Evolutionary conservation across 2,329 filamentous ascomycete species (phyloP), one percentile per base, ranked within the genome.

Genomic region (Grosmannia huntii): DNA sequence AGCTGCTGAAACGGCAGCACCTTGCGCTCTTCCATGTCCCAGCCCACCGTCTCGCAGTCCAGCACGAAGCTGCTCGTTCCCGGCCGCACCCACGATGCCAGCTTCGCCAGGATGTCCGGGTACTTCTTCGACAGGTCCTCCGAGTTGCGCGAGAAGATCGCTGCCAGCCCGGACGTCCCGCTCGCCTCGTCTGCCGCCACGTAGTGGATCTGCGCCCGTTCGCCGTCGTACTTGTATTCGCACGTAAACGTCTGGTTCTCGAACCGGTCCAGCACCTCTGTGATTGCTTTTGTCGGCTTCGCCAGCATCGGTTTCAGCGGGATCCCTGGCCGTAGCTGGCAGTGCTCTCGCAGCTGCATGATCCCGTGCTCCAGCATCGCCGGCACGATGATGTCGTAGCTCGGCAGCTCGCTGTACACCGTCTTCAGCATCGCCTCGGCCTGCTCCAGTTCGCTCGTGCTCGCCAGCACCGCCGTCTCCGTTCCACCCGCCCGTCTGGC

Each of bases 181-280:
- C 61, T 83, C 27, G 48, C 76, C 11, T 88, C 81, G 61, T 92
- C 87, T 62, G 90, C 89, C 5, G 91, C 86, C 36, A 97, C 90
- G 65, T 95, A 99, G 69, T 99, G 94, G 55, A 99, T 97, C 69
- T 99, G 94, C n/a, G 94, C 94, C 68, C 94, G 81, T 72, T 99
- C 94, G 54, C 94, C 94, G 66, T 99, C 94, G 68, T 99, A 99
- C 71, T 99, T 99, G 78, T 95, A 99, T 70, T 99, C 94, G 73
- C 94, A 99, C 1, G 94, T 97, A 67, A 99, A 99, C 28, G 86
- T 87, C 68, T 96, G 94, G 62, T 88, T 85, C 69, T 97, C 94
- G 64, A 99, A 99, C 5, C 94, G 88, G 71, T 99, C 92, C 12
- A 99, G 79, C 0, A 99, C 94, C 72, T 99, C 94, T 0, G 91